Evolutionary conservation across 208 protist species (phyloP).

Genomic region (Leptomonas seymouri): DNA sequence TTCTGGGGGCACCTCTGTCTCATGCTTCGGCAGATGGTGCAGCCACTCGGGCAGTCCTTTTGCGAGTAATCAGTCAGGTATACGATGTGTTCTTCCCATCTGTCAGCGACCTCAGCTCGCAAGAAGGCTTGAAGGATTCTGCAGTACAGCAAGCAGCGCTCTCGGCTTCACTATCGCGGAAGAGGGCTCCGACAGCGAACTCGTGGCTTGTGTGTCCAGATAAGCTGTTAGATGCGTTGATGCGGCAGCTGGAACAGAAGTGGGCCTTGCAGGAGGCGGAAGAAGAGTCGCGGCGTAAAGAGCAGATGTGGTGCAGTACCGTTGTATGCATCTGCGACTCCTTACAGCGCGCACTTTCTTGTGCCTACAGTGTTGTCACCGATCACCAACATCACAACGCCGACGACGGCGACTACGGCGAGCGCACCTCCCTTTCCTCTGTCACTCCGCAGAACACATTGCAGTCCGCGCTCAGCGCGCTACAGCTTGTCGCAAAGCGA

Average conservation of each 20-base stretch:
- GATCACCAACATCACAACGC: not conserved
- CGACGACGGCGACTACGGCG: not conserved
- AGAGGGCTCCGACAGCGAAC: not conserved
- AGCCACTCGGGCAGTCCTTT: not conserved
- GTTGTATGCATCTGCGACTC: not conserved
- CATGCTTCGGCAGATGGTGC: not conserved
- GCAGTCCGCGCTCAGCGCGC: not conserved
- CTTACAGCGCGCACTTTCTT: not conserved
- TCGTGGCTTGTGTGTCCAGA: not conserved
- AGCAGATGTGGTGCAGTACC: not conserved
- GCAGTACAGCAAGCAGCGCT: not conserved
- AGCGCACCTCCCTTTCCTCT: not conserved
- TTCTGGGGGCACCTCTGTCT: constrained; percentile 4
- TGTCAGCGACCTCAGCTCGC: not conserved
- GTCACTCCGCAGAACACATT: not conserved
- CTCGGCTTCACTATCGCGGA: not conserved
- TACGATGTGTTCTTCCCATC: not conserved
- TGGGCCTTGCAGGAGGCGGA: not conserved
- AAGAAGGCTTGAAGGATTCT: not conserved
- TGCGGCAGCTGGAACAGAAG: not conserved
- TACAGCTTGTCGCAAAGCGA: not conserved
- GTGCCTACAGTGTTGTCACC: not conserved
- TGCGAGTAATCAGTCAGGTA: not conserved
- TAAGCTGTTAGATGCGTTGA: not conserved
- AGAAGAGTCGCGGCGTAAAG: not conserved